phyloP scores from a whole-genome alignment of 2,329 filamentous ascomycete species.

The Fusarium penzigii region DNA sequence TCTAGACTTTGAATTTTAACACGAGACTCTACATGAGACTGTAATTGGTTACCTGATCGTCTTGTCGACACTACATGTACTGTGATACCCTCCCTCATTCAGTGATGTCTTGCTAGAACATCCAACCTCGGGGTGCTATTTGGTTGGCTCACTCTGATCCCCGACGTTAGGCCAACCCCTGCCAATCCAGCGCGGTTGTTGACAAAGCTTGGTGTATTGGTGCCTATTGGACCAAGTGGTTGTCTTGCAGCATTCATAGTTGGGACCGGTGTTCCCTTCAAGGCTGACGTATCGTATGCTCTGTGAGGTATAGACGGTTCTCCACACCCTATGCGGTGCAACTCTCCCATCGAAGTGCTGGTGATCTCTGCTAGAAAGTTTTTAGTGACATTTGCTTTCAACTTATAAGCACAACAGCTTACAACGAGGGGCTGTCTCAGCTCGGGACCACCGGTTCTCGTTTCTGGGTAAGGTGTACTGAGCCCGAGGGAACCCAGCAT shows the following conservation, averaged over 20 bases:
- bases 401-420: not conserved
- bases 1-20: no score
- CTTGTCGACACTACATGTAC: no score
- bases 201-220: conserved; percentile 18
- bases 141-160: conserved; percentile 33
- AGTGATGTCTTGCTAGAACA: conserved; percentile 12
- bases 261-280: conserved; percentile 9
- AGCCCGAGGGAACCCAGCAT: conserved; percentile 13
- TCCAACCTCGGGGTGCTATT: conserved; percentile 17
- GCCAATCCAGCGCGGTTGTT: conserved; percentile 21
- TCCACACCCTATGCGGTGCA: conserved; percentile 11
- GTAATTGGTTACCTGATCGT: no score
- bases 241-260: conserved; percentile 10
- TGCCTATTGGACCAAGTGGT: not conserved
- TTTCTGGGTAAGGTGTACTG: conserved; percentile 10
- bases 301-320: conserved; percentile 7
- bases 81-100: not conserved
- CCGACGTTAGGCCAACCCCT: conserved; percentile 33
- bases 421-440: conserved; percentile 15
- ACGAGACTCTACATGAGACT: no score
- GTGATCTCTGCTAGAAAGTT: conserved; percentile 9
- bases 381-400: conserved; percentile 8
- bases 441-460: conserved; percentile 20
- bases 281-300: conserved; percentile 4
- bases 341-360: conserved; percentile 4